Percentiles rank a stretch among this genome's conserved stretches.
Conservation (phyloP, 495 filamentous ascomycete species). For the Gamarada debralockiae region DNA sequence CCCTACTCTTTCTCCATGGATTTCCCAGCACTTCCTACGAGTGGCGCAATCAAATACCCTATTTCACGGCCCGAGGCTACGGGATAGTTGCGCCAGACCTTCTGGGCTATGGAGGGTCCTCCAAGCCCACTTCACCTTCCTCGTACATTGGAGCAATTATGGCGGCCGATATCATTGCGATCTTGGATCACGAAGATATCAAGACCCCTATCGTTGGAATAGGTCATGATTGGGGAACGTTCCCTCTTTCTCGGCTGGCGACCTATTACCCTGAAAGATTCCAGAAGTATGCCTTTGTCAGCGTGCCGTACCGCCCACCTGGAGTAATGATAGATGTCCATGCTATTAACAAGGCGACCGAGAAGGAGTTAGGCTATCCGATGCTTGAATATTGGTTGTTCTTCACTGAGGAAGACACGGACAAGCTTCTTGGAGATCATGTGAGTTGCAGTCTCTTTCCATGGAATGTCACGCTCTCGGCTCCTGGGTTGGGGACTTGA, state of each 20-base stretch:
- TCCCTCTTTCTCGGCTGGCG: slow-evolving; percentile 18
- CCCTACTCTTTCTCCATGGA: slow-evolving; percentile 34
- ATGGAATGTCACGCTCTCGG: no score
- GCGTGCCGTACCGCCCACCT: slow-evolving; percentile 16
- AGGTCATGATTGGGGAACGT: slow-evolving; percentile 32
- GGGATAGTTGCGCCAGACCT: slow-evolving; percentile 40
- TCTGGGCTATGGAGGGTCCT: slow-evolving; percentile 40
- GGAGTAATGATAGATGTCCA: slow-evolving; percentile 15
- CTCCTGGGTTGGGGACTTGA: no score
- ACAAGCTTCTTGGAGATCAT: slow-evolving; percentile 18
- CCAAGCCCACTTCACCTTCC: slow-evolving; percentile 30
- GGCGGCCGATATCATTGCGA: slow-evolving; percentile 27
- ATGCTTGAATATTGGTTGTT: slow-evolving; percentile 24
- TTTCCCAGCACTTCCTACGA: slow-evolving; percentile 33
- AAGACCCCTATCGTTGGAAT: slow-evolving; percentile 27
- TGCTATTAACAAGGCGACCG: slow-evolving; percentile 13
- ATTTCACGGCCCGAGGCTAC: slow-evolving; percentile 31
- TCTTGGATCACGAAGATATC: slow-evolving; percentile 26
- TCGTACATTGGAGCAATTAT: slow-evolving; percentile 32
- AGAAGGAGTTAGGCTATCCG: slow-evolving; percentile 18
- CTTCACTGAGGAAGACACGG: slow-evolving; percentile 21
- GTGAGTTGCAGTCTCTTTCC: slow-evolving; percentile 15
- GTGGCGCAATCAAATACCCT: slow-evolving; percentile 37
- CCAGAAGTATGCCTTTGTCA: slow-evolving; percentile 16
- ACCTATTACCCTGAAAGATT: slow-evolving; percentile 19